Conservation (phyloP, 2,329 filamentous ascomycete species). For the Pseudocercospora pini-densiflorae region DNA sequence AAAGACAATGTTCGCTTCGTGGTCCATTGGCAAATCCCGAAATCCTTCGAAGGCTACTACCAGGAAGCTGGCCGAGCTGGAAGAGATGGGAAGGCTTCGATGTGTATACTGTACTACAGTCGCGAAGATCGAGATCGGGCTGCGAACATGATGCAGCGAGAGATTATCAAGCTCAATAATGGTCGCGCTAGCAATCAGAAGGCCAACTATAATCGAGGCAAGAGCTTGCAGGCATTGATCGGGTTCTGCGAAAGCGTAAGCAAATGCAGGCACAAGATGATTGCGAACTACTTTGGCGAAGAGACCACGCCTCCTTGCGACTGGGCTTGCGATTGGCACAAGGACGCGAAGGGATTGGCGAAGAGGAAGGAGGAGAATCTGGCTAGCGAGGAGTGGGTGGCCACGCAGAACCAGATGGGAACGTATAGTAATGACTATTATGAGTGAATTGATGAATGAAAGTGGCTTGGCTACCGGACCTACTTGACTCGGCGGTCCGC, state of each 20-base stretch:
- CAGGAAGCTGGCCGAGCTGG: slow-evolving; percentile 94
- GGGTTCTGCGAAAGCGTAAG: slow-evolving; percentile 79
- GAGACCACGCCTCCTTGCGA: slow-evolving; percentile 42
- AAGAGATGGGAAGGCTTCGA: slow-evolving; percentile 82
- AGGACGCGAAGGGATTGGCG: slow-evolving; percentile 48
- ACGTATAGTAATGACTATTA: slow-evolving; percentile 43
- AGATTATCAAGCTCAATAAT: slow-evolving; percentile 43
- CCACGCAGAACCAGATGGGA: slow-evolving; percentile 52
- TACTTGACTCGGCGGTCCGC: too few relatives aligned
- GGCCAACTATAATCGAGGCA: slow-evolving; percentile 46
- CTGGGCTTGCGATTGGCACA: slow-evolving; percentile 56
- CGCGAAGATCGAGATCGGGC: slow-evolving; percentile 82
- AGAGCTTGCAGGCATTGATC: slow-evolving; percentile 63
- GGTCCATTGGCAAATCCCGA: slow-evolving; percentile 90
- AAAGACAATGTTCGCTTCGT: slow-evolving; percentile 95
- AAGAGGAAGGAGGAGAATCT: slow-evolving; percentile 50
- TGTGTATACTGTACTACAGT: slow-evolving; percentile 90
- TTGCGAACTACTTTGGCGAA: slow-evolving; percentile 80
- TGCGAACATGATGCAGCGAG: slow-evolving; percentile 56
- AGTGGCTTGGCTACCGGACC: neutral
- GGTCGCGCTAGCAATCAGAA: slow-evolving; percentile 41
- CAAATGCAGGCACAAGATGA: slow-evolving; percentile 74
- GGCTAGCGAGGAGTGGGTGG: slow-evolving; percentile 55
- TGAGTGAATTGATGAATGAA: slow-evolving; percentile 28
- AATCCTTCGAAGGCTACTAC: slow-evolving; percentile 94